Base-by-base conservation (phyloP, 164 flowering plant species). In the Stephania japonica region DNA sequence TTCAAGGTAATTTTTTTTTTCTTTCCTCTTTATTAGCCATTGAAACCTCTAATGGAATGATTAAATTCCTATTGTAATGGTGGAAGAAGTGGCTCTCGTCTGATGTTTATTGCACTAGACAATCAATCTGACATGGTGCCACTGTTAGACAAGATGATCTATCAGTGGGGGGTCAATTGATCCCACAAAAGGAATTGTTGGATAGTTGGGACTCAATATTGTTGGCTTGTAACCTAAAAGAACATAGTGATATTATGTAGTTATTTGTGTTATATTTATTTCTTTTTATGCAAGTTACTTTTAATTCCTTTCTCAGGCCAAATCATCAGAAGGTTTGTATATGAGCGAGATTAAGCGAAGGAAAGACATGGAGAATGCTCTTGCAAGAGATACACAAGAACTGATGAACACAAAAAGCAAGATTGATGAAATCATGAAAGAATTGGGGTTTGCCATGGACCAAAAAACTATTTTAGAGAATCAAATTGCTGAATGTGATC, bases 281-380 rank as follows among this genome's bases (percentile, higher is more conserved):
- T 68, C 38, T 56, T 32, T 64, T 68, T 42, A 27, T 62, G 24
- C 24, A 26, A 68, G 69, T 68, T 47, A 68, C 3, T 25, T 26
- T 41, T 12, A 25, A 72, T 5, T 18, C 61, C 26, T 42, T 72
- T 73, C 38, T 32, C 82, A 94, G 98, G 93, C 86, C 47, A 83
- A 84, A 78, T 81, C 81, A 62, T 79, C 87, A 53, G 90, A 90
- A 81, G 77, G 70, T 73, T 80, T 78, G 71, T 85, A 73, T n/a
- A 41, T 70, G 12, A 74, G 82, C 75, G 91, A 87, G 83, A 75
- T 75, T 75, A 82, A 70, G 63, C 80, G 68, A 77, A 83, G 86
- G 73, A 84, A 79, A 79, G 86, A 88, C 68, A 69, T 80, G 78
- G 91, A 90, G 79, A 88, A 84, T 56, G 42, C 23, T 18, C 79